Base-by-base conservation (phyloP, 2,329 filamentous ascomycete genomes). In the Xylaria sp. region DNA sequence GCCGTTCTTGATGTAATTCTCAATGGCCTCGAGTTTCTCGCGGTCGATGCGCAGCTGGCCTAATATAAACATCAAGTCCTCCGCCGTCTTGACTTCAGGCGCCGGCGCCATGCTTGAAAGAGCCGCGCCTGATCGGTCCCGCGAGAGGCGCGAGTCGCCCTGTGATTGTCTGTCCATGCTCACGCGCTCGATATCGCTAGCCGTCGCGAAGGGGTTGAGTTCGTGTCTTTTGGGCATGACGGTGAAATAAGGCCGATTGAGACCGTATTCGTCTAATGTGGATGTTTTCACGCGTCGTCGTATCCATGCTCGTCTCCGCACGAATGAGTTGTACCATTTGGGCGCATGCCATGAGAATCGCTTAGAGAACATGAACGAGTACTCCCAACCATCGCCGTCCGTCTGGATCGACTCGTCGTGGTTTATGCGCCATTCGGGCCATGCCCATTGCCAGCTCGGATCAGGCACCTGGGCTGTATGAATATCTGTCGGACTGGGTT, bases 301-400 rank as follows among this genome's bases (percentile, higher is more conserved):
- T 57, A 93, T 85, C 94, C 94, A 99, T 19, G 91, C 85, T 63
- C 94, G 83, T 66, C 94, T 81, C 42, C 94, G 83, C n/a, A 97
- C 94, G 71, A 93, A 99, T 1, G 91, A 96, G 72, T 92, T 93
- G 75, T 91, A 96, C 92, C 93, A 97, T 30, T 85, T 88, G 16
- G 90, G 89, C 2, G 88, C 87, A 73, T 99, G 94, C 94, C 94
- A 99, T 2, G 86, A 84, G 65, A 89, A 91, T 48, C 76, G 79
- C 61, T 82, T 84, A 65, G 79, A 79, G 71, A 97, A 99, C 65
- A 90, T 88, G 72, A 97, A 92, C 13, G 91, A 94, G 75, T 99
- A 99, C 72, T 96, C 89, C 94, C 94, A 99, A 2, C 94, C 94
- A 63, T 93, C 90, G 63, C 93, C 88, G 69, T 97, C 94, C 44